Evolutionary conservation across 176 grass and related monocot genomes (phyloP).

Genomic region (Typha latifolia): DNA sequence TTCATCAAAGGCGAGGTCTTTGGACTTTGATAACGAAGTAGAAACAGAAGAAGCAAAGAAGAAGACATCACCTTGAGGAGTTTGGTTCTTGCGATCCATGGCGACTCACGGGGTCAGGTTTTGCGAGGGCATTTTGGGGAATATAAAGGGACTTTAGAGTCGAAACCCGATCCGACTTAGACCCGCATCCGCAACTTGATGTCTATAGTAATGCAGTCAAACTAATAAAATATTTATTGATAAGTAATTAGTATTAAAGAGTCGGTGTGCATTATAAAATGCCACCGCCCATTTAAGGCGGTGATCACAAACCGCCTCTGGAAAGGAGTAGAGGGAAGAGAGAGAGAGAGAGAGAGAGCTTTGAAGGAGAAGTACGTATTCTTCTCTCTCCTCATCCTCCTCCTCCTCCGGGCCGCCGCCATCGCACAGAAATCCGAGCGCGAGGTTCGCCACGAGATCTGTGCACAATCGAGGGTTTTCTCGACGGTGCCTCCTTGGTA

Average conservation of each 20-base stretch:
- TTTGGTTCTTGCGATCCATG: constrained; percentile 77
- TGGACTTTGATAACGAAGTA: background rate
- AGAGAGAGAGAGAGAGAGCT: background rate
- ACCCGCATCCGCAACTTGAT: background rate
- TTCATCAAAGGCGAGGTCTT: constrained; percentile 1
- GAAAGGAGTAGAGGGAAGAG: background rate
- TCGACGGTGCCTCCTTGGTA: too few relatives aligned
- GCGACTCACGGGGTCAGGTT: background rate
- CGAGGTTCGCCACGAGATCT: too few relatives aligned
- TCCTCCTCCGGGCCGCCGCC: background rate
- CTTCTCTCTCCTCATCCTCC: background rate
- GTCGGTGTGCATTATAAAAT: background rate
- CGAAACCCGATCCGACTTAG: background rate
- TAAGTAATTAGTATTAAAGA: background rate
- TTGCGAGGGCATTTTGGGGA: background rate
- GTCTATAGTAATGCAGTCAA: background rate
- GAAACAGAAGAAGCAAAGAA: background rate
- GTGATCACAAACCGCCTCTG: background rate
- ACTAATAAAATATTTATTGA: background rate
- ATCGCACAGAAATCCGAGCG: background rate
- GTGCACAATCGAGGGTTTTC: too few relatives aligned
- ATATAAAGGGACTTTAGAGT: background rate
- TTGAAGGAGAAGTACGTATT: background rate
- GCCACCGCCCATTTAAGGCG: background rate
- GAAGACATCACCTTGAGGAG: constrained; percentile 55